Percentiles rank a stretch among this genome's conserved stretches.
Conservation (phyloP, 2,329 filamentous ascomycete species). For the Uncinocarpus reesii region DNA sequence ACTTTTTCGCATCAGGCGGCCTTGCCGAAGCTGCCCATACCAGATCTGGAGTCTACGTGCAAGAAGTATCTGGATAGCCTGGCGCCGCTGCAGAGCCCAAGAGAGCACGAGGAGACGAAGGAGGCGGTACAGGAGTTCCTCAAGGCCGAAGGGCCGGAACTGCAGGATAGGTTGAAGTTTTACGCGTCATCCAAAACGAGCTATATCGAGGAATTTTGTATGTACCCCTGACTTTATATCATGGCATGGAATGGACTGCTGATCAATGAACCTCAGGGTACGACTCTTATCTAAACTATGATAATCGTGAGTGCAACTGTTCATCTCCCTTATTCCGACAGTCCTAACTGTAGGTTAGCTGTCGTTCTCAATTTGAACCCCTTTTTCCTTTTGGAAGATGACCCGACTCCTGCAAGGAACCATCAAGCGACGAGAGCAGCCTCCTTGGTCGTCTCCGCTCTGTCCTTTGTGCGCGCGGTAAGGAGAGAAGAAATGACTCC, state of each 20-base stretch:
- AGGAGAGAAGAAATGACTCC: conserved; percentile 85
- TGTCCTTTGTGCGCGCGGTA: conserved; percentile 87
- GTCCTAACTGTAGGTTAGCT: conserved; percentile 31
- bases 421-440: conserved; percentile 93
- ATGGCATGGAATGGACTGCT: not conserved
- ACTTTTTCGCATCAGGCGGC: conserved; percentile 85
- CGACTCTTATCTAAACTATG: conserved; percentile 95
- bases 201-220: conserved; percentile 98
- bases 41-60: conserved; percentile 68
- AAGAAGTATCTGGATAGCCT: conserved; percentile 70
- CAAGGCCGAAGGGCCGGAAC: conserved; percentile 63
- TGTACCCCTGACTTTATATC: conserved; percentile 25
- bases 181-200: conserved; percentile 87
- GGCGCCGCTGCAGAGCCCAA: conserved; percentile 65
- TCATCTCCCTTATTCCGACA: not conserved
- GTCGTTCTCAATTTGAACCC: conserved; percentile 96
- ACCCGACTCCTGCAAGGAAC: conserved; percentile 89
- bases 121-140: conserved; percentile 76
- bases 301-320: conserved; percentile 53
- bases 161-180: conserved; percentile 81
- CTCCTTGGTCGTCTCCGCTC: conserved; percentile 76
- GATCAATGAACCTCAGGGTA: conserved; percentile 57
- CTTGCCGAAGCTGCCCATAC: conserved; percentile 85
- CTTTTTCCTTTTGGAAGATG: conserved; percentile 94
- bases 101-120: conserved; percentile 75